Evolutionary conservation across 2,329 filamentous ascomycete species (phyloP), one percentile per base, ranked within the genome.

Genomic region (Stachybotrys elegans): DNA sequence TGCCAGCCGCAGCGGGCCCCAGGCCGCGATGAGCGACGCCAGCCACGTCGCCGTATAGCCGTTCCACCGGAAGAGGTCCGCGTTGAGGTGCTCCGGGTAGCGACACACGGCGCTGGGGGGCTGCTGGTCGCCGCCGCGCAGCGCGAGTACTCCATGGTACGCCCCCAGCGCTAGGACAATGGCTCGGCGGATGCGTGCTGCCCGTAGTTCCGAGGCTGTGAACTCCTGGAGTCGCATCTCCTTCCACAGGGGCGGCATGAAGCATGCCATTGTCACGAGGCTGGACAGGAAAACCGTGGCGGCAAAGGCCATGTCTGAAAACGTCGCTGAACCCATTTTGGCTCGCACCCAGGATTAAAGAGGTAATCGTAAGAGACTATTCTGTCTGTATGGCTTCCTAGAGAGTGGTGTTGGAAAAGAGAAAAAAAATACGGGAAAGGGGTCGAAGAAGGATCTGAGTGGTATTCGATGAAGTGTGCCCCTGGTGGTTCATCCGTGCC

Each of bases 11-110:
- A 40, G 13, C 11, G 38, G 38, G 4, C 38, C 38, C 17, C 13
- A 22, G 22, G 29, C 38, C 6, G 7, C 22, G n/a, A 40, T 29
- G 4, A 23, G 11, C 22, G 29, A 6, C 17, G 29, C 17, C 6
- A 40, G 22, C 22, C 38, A 40, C 9, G 38, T 17, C 13, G 38
- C 38, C 12, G 38, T 40, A 16, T 40, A 40, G 6, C 4, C 13
- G 22, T 40, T 40, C 38, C 38, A 40, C 38, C 13, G 21, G 20
- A 40, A 40, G 22, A 40, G 38, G 13, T 23, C 29, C 12, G n/a
- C 38, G 22, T 40, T 40, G 38, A 40, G 38, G 22, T 29, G 25
- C 21, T 40, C 38, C 16, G 38, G 38, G 22, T 40, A 16, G 21
- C 13, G 38, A 19, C 38, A 40, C 9, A 40, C 9, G 4, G 34